Percentiles rank a stretch among this genome's conserved stretches.
These are phyloP conservation scores for Trichoderma oligosporum DNA, from an alignment of 2,329 filamentous ascomycete genomes.

Conservation along the genomic window DNA sequence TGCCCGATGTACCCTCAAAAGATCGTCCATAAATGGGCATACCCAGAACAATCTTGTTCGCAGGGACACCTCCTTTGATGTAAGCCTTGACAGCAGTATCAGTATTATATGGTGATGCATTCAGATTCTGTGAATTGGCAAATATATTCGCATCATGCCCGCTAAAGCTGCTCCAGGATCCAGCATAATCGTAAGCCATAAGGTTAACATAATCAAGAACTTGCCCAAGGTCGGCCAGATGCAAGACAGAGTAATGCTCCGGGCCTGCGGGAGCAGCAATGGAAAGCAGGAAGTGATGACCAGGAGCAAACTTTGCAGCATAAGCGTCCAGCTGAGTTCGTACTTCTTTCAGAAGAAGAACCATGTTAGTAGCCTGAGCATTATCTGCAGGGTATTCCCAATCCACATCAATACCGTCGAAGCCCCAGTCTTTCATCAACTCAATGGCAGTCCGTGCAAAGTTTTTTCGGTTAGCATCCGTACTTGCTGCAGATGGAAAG, in stretches of 20 bases:
- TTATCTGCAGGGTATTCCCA: slow-evolving; percentile 40
- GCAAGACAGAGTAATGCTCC: slow-evolving; percentile 45
- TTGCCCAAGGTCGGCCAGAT: slow-evolving; percentile 45
- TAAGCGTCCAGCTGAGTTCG: slow-evolving; percentile 49
- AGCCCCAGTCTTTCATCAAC: slow-evolving; percentile 69
- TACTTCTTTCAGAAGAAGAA: slow-evolving; percentile 43
- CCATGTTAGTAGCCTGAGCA: slow-evolving; percentile 42
- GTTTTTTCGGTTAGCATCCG: slow-evolving; percentile 53
- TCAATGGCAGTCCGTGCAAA: slow-evolving; percentile 69
- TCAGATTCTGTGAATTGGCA: slow-evolving; percentile 48
- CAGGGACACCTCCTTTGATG: slow-evolving; percentile 55
- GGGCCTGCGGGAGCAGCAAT: slow-evolving; percentile 51
- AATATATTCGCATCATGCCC: slow-evolving; percentile 73
- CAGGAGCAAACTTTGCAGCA: slow-evolving; percentile 40
- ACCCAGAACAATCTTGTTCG: slow-evolving; percentile 68
- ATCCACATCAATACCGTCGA: slow-evolving; percentile 47
- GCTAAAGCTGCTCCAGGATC: slow-evolving; percentile 61
- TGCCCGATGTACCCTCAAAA: slow-evolving; percentile 50
- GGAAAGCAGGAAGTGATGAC: slow-evolving; percentile 52
- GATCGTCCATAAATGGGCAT: slow-evolving; percentile 58
- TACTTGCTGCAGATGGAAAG: slow-evolving; percentile 65
- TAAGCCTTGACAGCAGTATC: slow-evolving; percentile 64
- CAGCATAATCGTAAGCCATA: slow-evolving; percentile 77
- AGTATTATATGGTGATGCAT: slow-evolving; percentile 66
- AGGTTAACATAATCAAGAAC: slow-evolving; percentile 57